Percentiles rank a stretch among this genome's conserved stretches.
These are phyloP conservation scores for Moesziomyces antarcticus DNA, from an alignment of 1,284 basidiomycete genomes.

Conservation along the genomic window DNA sequence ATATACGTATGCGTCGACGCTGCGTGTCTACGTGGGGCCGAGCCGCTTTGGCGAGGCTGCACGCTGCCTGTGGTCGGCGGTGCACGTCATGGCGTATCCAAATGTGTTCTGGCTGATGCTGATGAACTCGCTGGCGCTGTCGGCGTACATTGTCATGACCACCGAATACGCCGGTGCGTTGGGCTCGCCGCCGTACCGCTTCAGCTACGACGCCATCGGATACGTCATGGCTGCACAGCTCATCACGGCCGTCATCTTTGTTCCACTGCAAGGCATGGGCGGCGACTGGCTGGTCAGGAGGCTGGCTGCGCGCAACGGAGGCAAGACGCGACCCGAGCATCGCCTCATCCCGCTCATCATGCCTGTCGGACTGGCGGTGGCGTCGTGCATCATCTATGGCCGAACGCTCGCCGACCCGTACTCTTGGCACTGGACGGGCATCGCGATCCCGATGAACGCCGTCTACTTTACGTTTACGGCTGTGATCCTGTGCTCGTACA, in stretches of 20 bases:
- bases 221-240: conserved; percentile 2
- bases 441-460: neutral
- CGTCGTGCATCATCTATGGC: conserved; percentile 5
- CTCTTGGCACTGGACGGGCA: conserved; percentile 4
- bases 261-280: conserved; percentile 2
- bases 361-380: conserved; percentile 1
- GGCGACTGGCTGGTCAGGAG: conserved; percentile 4
- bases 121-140: conserved; percentile 8
- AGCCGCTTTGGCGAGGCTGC: neutral
- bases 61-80: conserved; percentile 4
- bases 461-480: conserved; percentile 5
- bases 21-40: conserved; percentile 1
- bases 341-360: conserved; percentile 5
- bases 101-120: conserved; percentile 8
- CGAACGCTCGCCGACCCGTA: conserved; percentile 1
- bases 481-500: conserved; percentile 3
- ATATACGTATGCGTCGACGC: conserved; percentile 3
- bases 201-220: conserved; percentile 4
- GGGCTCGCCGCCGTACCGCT: conserved; percentile 3
- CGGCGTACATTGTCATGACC: conserved; percentile 8
- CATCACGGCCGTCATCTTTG: conserved; percentile 1
- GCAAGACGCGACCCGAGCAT: conserved; percentile 4
- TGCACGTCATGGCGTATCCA: conserved; percentile 1
- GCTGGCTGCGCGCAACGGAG: conserved; percentile 3
- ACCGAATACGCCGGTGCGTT: conserved; percentile 5